phyloP scores from a whole-genome alignment of 306 rosid genomes.

The Elaeagnus macrophylla region DNA sequence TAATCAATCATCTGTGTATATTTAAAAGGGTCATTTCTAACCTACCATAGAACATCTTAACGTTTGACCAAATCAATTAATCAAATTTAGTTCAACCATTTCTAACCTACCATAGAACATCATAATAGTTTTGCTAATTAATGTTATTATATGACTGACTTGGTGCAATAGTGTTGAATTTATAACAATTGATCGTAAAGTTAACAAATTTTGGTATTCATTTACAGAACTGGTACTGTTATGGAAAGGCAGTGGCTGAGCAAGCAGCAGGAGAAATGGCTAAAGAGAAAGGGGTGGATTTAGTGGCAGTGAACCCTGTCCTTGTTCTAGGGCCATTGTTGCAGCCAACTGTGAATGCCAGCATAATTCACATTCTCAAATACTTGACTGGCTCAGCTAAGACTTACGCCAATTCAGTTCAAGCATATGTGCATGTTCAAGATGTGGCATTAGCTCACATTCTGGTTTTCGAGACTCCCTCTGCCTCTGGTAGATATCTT shows the following conservation, averaged over 20 bases:
- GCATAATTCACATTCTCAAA: constrained; percentile 60
- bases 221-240: constrained; percentile 58
- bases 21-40: no score
- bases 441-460: constrained; percentile 79
- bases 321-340: constrained; percentile 69
- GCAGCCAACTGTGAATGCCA: constrained; percentile 63
- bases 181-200: no score
- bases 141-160: no score
- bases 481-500: constrained; percentile 68
- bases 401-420: constrained; percentile 71
- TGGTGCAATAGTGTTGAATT: no score
- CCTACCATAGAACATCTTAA: no score
- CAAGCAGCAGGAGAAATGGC: constrained; percentile 64
- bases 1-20: no score
- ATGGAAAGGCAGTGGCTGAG: constrained; percentile 84
- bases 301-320: constrained; percentile 77
- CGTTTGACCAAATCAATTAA: no score
- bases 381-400: constrained; percentile 69
- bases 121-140: no score
- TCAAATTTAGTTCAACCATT: no score
- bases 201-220: background rate
- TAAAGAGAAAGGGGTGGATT: constrained; percentile 50
- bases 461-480: constrained; percentile 52
- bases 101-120: no score
- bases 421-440: constrained; percentile 59